A percentile compares a stretch with the other conserved stretches of the same genome.
Evolutionary conservation across 164 flowering plant species (phyloP).

Genomic region (Macadamia integrifolia): DNA sequence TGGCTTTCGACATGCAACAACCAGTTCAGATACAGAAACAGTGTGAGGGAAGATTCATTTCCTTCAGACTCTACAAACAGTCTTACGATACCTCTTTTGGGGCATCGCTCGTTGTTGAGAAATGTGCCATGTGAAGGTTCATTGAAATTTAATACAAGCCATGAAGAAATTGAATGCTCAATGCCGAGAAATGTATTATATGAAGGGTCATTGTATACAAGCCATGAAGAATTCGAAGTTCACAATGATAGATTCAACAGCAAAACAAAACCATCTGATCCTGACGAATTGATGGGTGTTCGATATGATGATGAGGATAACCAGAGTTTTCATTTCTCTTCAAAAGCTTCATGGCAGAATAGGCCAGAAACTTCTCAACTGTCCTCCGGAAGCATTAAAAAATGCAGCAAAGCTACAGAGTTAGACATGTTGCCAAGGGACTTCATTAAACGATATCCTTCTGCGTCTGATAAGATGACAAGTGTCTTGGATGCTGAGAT

Average conservation of each 20-base stretch:
- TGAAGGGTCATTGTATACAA: slow-evolving; percentile 16
- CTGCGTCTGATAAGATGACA: slow-evolving; percentile 7
- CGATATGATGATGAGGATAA: slow-evolving; percentile 18
- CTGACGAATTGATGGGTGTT: slow-evolving; percentile 12
- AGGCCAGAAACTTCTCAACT: slow-evolving; percentile 15
- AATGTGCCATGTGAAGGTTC: slow-evolving; percentile 16
- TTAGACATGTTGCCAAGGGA: slow-evolving; percentile 17
- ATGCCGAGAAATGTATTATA: slow-evolving; percentile 17
- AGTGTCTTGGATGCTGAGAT: slow-evolving; percentile 20
- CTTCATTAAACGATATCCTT: slow-evolving; percentile 13
- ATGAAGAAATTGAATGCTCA: slow-evolving; percentile 27
- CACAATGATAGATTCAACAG: slow-evolving; percentile 21
- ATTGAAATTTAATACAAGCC: slow-evolving; percentile 17
- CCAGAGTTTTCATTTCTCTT: slow-evolving; percentile 16
- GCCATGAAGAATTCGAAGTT: slow-evolving; percentile 20
- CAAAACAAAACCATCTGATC: slow-evolving; percentile 16
- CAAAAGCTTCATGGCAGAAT: slow-evolving; percentile 13
- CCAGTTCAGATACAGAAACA: slow-evolving; percentile 16
- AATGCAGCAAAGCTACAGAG: slow-evolving; percentile 15
- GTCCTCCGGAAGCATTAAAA: slow-evolving; percentile 9
- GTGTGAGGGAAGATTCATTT: slow-evolving; percentile 9
- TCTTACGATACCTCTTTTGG: slow-evolving; percentile 26
- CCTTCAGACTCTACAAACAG: slow-evolving; percentile 9
- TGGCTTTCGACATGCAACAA: slow-evolving; percentile 6
- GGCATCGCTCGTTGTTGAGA: slow-evolving; percentile 30